Base-by-base conservation (phyloP, 1,284 basidiomycete genomes). In the Lentinula novae-zelandiae region DNA sequence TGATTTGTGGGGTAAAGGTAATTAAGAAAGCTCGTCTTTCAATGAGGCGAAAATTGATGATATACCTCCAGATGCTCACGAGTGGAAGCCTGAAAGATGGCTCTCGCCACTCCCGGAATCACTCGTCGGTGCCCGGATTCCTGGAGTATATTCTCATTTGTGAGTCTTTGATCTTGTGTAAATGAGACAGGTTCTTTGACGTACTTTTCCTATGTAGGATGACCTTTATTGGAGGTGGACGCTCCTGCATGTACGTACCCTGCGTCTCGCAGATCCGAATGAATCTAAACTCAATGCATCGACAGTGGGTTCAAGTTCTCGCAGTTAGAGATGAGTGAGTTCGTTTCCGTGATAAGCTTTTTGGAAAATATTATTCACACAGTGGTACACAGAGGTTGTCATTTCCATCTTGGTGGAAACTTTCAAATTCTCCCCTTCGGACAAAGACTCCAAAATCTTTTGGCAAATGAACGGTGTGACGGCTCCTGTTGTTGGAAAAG, bases 81-180 rank as follows among this genome's bases (percentile, higher is more conserved):
- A 74, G 53, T 75, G 73, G 72, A 73, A 72, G 53, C 74, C 74
- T 12, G 70, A 74, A 52, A 63, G 74, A 13, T 75, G 73, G 72
- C 65, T 74, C 15, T 58, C 61, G 15, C 68, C 71, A 9, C 63
- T 73, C 6, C 72, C 72, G 7, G 53, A 63, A 10, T 64, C 60
- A 40, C 20, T 64, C 4, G 46, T 33, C 17, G 53, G 60, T n/a
- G 63, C 60, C 12, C 57, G 33, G 20, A 60, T 60, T 42, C 63
- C 63, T 40, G 63, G 63, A 15, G 60, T 64, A 33, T 64, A 64
- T 53, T 64, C 63, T 22, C 60, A 64, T 60, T 39, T 64, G 63
- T 64, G 42, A 56, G 57, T 42, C 20, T 34, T n/a, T 17, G 10
- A 36, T 33, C 6, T 8, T 51, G 17, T 10, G 10, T 20, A 42